phyloP scores from a whole-genome alignment of 805 yeast genomes.

The Suhomyces tanzawaensis region DNA sequence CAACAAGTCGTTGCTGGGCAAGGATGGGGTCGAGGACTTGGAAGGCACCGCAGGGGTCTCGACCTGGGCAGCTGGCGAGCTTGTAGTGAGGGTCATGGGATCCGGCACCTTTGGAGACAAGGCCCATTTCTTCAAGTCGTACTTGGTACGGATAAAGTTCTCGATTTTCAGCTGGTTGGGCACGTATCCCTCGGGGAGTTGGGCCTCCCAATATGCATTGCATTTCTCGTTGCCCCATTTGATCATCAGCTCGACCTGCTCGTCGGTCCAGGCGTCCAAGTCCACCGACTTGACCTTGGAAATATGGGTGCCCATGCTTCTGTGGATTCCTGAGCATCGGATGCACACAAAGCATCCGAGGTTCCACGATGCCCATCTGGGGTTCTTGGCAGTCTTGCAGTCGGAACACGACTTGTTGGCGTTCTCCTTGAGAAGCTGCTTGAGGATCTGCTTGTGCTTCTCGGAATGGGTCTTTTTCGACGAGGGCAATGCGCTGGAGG shows the following conservation, averaged over 20 bases:
- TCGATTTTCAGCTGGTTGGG: slow-evolving; percentile 86
- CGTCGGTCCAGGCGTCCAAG: slow-evolving; percentile 95
- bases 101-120: slow-evolving; percentile 55
- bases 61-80: not conserved
- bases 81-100: slow-evolving; percentile 41
- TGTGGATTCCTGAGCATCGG: slow-evolving; percentile 92
- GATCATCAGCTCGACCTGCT: slow-evolving; percentile 77
- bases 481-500: slow-evolving; percentile 36
- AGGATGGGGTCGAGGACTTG: not conserved
- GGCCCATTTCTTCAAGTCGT: slow-evolving; percentile 88
- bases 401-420: slow-evolving; percentile 84
- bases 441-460: slow-evolving; percentile 67
- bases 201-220: slow-evolving; percentile 81
- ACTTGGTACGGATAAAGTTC: slow-evolving; percentile 87
- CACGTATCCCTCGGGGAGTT: slow-evolving; percentile 63
- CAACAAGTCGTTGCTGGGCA: not conserved
- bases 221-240: slow-evolving; percentile 84
- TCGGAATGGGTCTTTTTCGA: slow-evolving; percentile 47
- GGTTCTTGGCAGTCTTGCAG: slow-evolving; percentile 85
- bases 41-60: not conserved
- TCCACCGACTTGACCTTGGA: slow-evolving; percentile 92
- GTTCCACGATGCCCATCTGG: slow-evolving; percentile 98
- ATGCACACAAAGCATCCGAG: slow-evolving; percentile 91
- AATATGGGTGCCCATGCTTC: slow-evolving; percentile 94
- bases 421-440: slow-evolving; percentile 71